These are phyloP conservation scores for Pecoramyces ruminantium DNA, from an alignment of 192 early-diverging fungal genomes.

Conservation along the genomic window DNA sequence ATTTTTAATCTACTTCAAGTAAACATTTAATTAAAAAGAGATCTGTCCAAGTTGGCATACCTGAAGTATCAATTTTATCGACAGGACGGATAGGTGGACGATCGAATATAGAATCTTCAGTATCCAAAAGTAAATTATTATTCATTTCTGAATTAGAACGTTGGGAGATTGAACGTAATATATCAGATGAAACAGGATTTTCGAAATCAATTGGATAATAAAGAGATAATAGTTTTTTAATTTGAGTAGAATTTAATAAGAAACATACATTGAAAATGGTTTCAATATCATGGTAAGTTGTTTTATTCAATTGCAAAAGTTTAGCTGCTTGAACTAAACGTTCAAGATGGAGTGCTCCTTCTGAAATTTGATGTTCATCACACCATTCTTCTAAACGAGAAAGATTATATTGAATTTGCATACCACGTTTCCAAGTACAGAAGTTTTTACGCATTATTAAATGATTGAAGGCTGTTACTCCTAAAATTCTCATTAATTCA, in stretches of 20 bases:
- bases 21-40: not conserved
- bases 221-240: constrained; percentile 90
- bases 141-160: not conserved
- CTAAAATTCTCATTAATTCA: constrained; percentile 88
- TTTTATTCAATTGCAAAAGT: constrained; percentile 89
- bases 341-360: constrained; percentile 78
- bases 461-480: constrained; percentile 91
- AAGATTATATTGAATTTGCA: constrained; percentile 99
- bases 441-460: constrained; percentile 96
- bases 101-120: not conserved
- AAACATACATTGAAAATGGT: constrained; percentile 98
- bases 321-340: constrained; percentile 93
- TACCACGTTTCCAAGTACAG: constrained; percentile 97
- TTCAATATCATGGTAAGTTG: constrained; percentile 73
- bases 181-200: constrained; percentile 33
- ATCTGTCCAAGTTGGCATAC: not conserved
- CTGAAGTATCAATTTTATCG: not conserved
- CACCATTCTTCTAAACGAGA: constrained; percentile 98
- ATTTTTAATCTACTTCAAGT: not conserved
- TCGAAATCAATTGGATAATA: constrained; percentile 96
- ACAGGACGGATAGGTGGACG: not conserved
- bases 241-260: constrained; percentile 86
- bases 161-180: not conserved
- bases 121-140: not conserved
- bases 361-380: constrained; percentile 81